Conservation (phyloP, 495 filamentous ascomycete genomes). For the Penicillium fimorum region DNA sequence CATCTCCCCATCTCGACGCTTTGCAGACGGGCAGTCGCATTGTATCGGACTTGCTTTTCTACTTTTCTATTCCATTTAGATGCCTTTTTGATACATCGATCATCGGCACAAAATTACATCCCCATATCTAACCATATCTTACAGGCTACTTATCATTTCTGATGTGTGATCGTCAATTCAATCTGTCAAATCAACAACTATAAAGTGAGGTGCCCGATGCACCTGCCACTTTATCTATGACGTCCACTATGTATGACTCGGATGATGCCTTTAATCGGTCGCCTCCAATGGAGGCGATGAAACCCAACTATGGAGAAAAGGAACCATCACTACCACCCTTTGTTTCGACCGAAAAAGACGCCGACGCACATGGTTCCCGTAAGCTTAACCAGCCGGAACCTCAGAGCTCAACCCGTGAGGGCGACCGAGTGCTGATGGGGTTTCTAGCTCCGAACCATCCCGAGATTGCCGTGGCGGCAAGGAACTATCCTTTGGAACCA, state of each 20-base stretch:
- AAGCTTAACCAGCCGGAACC: conserved; percentile 38
- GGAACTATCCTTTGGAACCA: conserved; percentile 19
- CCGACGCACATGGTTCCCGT: conserved; percentile 24
- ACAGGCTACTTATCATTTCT: conserved; percentile 8
- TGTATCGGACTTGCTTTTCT: background rate
- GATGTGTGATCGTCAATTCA: conserved; percentile 11
- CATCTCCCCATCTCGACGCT: conserved; percentile 4
- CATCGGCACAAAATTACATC: background rate
- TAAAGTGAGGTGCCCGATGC: conserved; percentile 35
- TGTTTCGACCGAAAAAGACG: conserved; percentile 14
- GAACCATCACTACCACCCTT: conserved; percentile 33
- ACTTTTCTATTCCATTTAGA: background rate
- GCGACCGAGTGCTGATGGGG: conserved; percentile 50
- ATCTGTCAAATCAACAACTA: conserved; percentile 2
- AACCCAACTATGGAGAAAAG: conserved; percentile 26
- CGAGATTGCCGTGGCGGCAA: conserved; percentile 40
- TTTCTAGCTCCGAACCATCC: conserved; percentile 46
- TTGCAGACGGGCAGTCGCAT: conserved; percentile 7
- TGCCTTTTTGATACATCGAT: background rate
- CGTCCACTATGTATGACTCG: conserved; percentile 43
- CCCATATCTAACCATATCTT: background rate
- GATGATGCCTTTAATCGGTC: conserved; percentile 42
- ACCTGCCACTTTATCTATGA: conserved; percentile 40
- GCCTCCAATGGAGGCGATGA: conserved; percentile 26
- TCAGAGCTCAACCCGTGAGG: conserved; percentile 31